A percentile compares a stretch with the other conserved stretches of the same genome.
phyloP scores from a whole-genome alignment of 2,329 filamentous ascomycete genomes.

The Didymellaceae sp. region DNA sequence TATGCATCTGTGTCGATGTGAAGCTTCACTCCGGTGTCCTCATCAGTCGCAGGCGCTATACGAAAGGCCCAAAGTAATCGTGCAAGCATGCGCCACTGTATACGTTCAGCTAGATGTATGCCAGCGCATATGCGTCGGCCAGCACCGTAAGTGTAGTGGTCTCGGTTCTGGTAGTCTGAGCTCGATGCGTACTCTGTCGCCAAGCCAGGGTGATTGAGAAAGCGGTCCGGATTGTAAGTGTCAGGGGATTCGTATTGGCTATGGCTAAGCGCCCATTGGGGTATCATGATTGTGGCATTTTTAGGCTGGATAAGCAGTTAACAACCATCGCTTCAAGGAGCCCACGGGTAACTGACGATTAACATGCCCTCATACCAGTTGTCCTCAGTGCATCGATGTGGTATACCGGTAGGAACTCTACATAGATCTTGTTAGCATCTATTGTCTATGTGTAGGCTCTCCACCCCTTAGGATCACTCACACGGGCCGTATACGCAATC shows the following conservation, averaged over 20 bases:
- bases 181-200: conserved; percentile 48
- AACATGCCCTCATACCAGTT: conserved; percentile 41
- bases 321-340: no score
- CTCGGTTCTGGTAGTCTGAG: conserved; percentile 44
- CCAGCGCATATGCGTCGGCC: conserved; percentile 59
- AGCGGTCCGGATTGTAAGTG: conserved; percentile 48
- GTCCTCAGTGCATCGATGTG: conserved; percentile 32
- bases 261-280: conserved; percentile 31
- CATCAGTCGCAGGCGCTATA: conserved; percentile 41
- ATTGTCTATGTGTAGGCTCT: neutral
- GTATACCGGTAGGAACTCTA: conserved; percentile 32
- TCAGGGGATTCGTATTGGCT: conserved; percentile 32
- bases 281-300: conserved; percentile 39
- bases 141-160: conserved; percentile 58
- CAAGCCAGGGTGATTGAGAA: conserved; percentile 36
- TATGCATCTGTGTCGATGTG: conserved; percentile 38
- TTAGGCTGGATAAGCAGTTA: conserved; percentile 21
- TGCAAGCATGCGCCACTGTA: conserved; percentile 49
- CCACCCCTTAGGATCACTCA: conserved; percentile 17
- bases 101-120: conserved; percentile 61
- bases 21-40: conserved; percentile 50
- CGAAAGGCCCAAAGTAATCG: conserved; percentile 60
- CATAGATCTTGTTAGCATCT: conserved; percentile 12
- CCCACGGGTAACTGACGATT: conserved; percentile 21
- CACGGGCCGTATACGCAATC: conserved; percentile 33